phyloP scores from a whole-genome alignment of 495 filamentous ascomycete genomes.

The Hyphodiscus hymeniophilus region DNA sequence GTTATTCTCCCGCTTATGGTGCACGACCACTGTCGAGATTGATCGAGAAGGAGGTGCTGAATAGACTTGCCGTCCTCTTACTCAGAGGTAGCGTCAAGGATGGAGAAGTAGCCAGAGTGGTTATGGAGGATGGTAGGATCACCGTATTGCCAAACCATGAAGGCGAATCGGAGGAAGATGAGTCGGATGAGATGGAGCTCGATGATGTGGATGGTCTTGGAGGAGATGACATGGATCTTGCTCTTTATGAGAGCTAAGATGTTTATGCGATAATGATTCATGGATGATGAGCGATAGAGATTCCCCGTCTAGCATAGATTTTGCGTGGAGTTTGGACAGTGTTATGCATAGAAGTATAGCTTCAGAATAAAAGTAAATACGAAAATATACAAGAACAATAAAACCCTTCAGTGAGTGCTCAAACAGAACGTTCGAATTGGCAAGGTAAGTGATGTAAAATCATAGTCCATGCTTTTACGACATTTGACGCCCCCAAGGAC shows the following conservation, averaged over 20 bases:
- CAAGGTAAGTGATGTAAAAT: no score
- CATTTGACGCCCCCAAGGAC: no score
- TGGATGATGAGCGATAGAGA: neutral
- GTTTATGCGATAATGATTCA: slow-evolving; percentile 6
- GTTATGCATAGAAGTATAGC: neutral
- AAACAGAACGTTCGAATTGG: no score
- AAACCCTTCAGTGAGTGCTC: no score
- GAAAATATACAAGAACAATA: neutral
- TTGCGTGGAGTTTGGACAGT: neutral
- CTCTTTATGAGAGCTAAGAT: slow-evolving; percentile 22
- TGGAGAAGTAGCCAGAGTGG: slow-evolving; percentile 72
- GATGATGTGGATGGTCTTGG: slow-evolving; percentile 40
- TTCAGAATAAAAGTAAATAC: neutral
- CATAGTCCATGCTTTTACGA: no score
- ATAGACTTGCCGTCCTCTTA: slow-evolving; percentile 82
- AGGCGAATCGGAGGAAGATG: slow-evolving; percentile 26
- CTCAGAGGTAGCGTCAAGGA: slow-evolving; percentile 77
- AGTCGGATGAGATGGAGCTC: slow-evolving; percentile 52
- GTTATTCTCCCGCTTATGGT: slow-evolving; percentile 91
- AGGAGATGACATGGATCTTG: slow-evolving; percentile 22
- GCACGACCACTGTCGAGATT: slow-evolving; percentile 79
- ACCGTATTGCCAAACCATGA: slow-evolving; percentile 74
- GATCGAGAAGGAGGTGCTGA: slow-evolving; percentile 94
- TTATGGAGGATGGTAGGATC: slow-evolving; percentile 62
- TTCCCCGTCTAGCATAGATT: neutral